Evolutionary conservation across 2,329 filamentous ascomycete genomes (phyloP), one percentile per base, ranked within the genome.

Genomic region (Pseudocercospora vitis): DNA sequence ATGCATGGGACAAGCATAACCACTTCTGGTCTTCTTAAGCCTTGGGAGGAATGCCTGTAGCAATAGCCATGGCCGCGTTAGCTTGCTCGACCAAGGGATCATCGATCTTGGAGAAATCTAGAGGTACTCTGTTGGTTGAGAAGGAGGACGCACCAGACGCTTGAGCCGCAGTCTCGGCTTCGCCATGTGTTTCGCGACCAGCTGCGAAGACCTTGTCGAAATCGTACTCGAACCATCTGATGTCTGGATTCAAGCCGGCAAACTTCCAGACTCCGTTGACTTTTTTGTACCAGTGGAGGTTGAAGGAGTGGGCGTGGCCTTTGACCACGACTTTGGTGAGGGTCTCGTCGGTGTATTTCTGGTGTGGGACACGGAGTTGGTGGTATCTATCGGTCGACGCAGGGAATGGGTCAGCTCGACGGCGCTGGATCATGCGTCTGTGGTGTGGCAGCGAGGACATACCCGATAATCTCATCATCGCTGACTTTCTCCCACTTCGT

Each of bases 201-300:
- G 68, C 67, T n/a, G 70, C 74, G 65, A 79, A 79, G 47, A 79
- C 76, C 73, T 78, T 76, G 65, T 81, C 79, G 63, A 80, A 78
- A 63, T 81, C 78, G 62, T 78, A 78, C 73, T 81, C 79, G 52
- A 69, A 73, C 79, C 79, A 82, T 53, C 78, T 65, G 58, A 81
- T 80, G 48, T 79, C 76, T 7, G 79, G 79, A 64, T 70, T 70
- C 46, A 82, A 64, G 2, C 79, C 79, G 0, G 79, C 79, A 70
- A 81, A 81, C 70, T 81, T 81, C 79, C 79, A 82, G 58, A 75
- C 76, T 1, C 79, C 80, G 26, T 81, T 73, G n/a, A 82, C 73
- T 71, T 77, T 80, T 67, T 75, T 76, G 67, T 82, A 83, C 75
- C 75, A 78, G 61, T 81, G 76, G 54, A 69, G 75, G 63, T 79